Conservation (phyloP, 768 basidiomycete species). For the Phaffia tasmanica region DNA sequence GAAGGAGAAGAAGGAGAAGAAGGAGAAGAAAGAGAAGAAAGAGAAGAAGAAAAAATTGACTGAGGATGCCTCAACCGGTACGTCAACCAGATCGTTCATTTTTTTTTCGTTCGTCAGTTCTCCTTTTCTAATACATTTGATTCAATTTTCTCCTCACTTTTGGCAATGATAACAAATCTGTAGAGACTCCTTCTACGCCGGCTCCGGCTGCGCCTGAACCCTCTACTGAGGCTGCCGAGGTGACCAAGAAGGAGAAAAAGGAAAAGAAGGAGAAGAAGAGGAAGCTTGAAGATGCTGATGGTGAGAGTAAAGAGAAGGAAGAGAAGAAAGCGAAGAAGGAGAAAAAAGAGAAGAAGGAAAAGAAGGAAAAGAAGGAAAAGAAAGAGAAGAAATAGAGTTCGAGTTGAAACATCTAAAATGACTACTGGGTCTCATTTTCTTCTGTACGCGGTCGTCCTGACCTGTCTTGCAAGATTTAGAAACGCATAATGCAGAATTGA, state of each 20-base stretch:
- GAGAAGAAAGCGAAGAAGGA: not conserved
- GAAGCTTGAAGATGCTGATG: not conserved
- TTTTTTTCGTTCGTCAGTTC: no score
- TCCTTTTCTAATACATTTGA: no score
- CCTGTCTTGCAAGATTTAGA: not conserved
- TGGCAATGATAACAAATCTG: not conserved
- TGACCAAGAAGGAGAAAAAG: not conserved
- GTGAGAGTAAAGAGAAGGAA: no score
- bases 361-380: not conserved
- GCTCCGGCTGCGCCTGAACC: no score
- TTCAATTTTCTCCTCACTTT: not conserved
- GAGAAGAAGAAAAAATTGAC: not conserved
- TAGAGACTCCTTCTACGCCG: no score
- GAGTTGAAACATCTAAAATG: not conserved
- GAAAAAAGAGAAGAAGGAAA: not conserved
- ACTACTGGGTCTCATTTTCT: not conserved
- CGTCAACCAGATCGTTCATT: no score
- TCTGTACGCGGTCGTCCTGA: not conserved
- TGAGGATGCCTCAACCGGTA: not conserved
- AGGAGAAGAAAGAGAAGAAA: not conserved
- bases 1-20: slow-evolving; percentile 16
- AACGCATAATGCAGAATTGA: not conserved
- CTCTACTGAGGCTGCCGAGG: no score
- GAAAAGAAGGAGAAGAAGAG: not conserved
- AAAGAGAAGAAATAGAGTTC: not conserved